Evolutionary conservation across 208 protist species (phyloP), one percentile per base, ranked within the genome.

Genomic region (Porcisia hertigi): DNA sequence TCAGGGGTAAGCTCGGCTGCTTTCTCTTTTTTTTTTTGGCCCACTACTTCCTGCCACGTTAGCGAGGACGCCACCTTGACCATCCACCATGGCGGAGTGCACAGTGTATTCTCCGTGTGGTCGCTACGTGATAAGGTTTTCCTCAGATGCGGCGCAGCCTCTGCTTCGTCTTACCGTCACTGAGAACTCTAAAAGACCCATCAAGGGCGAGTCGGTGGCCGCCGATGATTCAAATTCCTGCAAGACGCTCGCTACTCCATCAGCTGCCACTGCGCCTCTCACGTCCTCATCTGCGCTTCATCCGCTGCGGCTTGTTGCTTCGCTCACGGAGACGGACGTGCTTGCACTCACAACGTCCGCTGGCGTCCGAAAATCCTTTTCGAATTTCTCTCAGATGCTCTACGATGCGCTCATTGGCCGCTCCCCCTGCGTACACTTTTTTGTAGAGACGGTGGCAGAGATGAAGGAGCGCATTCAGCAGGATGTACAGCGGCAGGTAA

Each of bases 351-450:
- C 93, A 34, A 83, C 80, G 6, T 79, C 86, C 2, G 90, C 93
- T 23, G 93, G 91, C 1, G 88, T 95, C 72, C 87, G 86, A 12
- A 95, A 95, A 71, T 82, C 75, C 53, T 95, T 97, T 58, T 39
- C 62, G 30, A 84, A 66, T 36, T 97, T 97, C 65, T 54, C 83
- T 0, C 82, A 90, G 52, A 97, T 97, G 93, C 81, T 87, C 23
- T 93, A 94, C 84, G 85, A 86, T 65, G 90, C 91, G 3, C 79
- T 97, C 59, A 92, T 92, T 72, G 90, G 93, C 36, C 82, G 81
- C 4, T 86, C 90, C 4, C 14, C 84, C 7, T 91, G 82, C 62
- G 85, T 97, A 5, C 77, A 62, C 43, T 95, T 95, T 72, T 95
- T 87, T 79, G 86, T 97, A 41, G 90, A 97, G 72, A 95, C 87